Percentiles rank a stretch among this genome's conserved stretches.
These are phyloP conservation scores for Zasmidium cellare DNA, from an alignment of 2,329 filamentous ascomycete genomes.

Conservation along the genomic window DNA sequence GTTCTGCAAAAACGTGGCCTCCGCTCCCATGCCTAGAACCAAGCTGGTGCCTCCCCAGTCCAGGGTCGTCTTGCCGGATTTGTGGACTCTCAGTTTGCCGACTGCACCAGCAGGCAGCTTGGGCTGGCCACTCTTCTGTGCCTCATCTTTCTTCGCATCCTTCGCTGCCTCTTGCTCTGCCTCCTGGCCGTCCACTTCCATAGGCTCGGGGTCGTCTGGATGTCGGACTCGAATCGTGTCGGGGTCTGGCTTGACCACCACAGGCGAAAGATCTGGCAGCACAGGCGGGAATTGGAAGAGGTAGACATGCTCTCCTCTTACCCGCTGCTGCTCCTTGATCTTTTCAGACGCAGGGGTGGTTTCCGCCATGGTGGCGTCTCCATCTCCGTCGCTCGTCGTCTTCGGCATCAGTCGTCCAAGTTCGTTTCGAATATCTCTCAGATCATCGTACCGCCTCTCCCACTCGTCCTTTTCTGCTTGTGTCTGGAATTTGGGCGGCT, in stretches of 20 bases:
- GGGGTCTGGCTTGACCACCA: slow-evolving; percentile 34
- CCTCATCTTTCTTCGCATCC: slow-evolving; percentile 3
- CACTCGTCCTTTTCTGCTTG: slow-evolving; percentile 55
- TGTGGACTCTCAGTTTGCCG: slow-evolving; percentile 62
- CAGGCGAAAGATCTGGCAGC: slow-evolving; percentile 56
- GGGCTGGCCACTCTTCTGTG: slow-evolving; percentile 35
- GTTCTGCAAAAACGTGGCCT: slow-evolving; percentile 61
- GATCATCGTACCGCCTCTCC: slow-evolving; percentile 48
- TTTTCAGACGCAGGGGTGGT: slow-evolving; percentile 18
- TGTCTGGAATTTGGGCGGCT: slow-evolving; percentile 50
- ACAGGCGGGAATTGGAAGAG: slow-evolving; percentile 65
- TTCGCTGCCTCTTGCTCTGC: slow-evolving; percentile 1
- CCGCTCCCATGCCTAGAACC: slow-evolving; percentile 57
- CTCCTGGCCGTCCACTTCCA: slow-evolving; percentile 22
- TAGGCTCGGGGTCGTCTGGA: slow-evolving; percentile 15
- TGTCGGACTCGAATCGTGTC: slow-evolving; percentile 18
- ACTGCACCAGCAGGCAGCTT: slow-evolving; percentile 55
- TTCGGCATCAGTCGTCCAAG: slow-evolving; percentile 42
- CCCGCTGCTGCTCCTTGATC: slow-evolving; percentile 33
- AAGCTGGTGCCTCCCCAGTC: slow-evolving; percentile 64
- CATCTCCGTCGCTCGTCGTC: slow-evolving; percentile 38
- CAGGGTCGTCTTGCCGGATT: slow-evolving; percentile 61
- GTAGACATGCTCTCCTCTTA: slow-evolving; percentile 57
- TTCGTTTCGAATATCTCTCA: slow-evolving; percentile 48
- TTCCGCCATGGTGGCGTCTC: slow-evolving; percentile 42